A percentile compares a stretch with the other conserved stretches of the same genome.
Conservation (phyloP, 805 yeast genomes). For the Scheffersomyces lignosus region DNA sequence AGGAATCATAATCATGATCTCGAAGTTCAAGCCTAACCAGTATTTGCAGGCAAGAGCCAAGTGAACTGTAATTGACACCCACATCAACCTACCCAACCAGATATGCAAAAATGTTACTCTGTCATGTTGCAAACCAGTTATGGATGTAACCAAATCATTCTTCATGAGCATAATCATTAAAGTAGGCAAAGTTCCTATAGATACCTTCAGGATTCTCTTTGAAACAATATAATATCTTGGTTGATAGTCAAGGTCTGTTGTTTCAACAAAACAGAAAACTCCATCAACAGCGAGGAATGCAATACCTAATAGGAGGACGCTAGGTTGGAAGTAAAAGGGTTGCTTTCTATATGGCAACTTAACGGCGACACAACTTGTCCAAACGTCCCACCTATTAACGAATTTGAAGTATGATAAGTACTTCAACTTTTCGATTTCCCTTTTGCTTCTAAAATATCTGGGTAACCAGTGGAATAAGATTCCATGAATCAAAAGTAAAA, state of each 20-base stretch:
- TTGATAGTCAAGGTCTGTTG: slow-evolving; percentile 39
- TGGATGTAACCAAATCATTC: slow-evolving; percentile 36
- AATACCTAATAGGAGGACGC: slow-evolving; percentile 29
- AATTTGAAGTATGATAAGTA: slow-evolving; percentile 24
- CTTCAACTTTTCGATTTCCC: slow-evolving; percentile 15
- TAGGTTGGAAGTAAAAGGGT: slow-evolving; percentile 40
- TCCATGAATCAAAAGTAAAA: slow-evolving; percentile 35
- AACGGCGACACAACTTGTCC: slow-evolving; percentile 25
- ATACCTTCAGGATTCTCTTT: slow-evolving; percentile 42
- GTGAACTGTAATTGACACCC: slow-evolving; percentile 36
- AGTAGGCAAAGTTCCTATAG: slow-evolving; percentile 40
- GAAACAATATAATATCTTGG: slow-evolving; percentile 40
- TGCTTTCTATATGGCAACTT: slow-evolving; percentile 17
- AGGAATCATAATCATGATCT: slow-evolving; percentile 44
- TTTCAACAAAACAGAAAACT: slow-evolving; percentile 28
- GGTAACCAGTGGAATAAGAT: slow-evolving; percentile 45
- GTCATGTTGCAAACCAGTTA: slow-evolving; percentile 45
- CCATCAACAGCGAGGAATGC: slow-evolving; percentile 29
- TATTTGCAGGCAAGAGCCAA: slow-evolving; percentile 32
- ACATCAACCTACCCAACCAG: slow-evolving; percentile 45
- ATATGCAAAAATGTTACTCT: slow-evolving; percentile 40
- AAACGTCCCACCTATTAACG: slow-evolving; percentile 25
- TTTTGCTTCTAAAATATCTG: slow-evolving; percentile 23
- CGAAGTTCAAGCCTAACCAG: slow-evolving; percentile 40
- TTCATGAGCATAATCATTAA: slow-evolving; percentile 37